phyloP scores from a whole-genome alignment of 495 filamentous ascomycete species.

The Penicillium longicatenatum region DNA sequence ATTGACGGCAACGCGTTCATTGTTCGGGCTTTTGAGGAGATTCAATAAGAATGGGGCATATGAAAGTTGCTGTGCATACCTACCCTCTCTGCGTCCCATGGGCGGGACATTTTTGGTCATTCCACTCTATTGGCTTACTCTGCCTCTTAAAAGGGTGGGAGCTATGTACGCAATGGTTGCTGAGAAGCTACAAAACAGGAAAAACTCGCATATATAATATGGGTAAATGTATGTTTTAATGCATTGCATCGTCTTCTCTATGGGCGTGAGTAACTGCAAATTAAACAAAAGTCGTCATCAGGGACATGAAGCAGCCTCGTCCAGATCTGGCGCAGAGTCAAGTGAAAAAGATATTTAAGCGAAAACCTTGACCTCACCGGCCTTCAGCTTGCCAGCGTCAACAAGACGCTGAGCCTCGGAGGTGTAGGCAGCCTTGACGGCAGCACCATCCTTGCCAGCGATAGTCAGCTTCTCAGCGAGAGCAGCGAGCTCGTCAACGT shows the following conservation, averaged over 20 bases:
- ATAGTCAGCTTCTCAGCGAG: constrained; percentile 72
- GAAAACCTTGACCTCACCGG: constrained; percentile 66
- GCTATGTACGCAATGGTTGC: not conserved
- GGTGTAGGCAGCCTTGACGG: constrained; percentile 66
- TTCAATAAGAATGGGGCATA: not conserved
- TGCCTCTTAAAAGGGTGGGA: not conserved
- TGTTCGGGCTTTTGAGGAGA: constrained; percentile 38
- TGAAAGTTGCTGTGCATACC: too few relatives aligned
- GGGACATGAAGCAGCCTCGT: not conserved
- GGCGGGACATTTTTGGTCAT: not conserved
- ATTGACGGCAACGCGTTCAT: constrained; percentile 32
- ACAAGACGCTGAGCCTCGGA: constrained; percentile 74
- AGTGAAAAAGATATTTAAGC: constrained; percentile 25
- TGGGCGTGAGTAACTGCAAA: constrained; percentile 5
- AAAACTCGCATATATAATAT: not conserved
- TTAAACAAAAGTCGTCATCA: constrained; percentile 5
- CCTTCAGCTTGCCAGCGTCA: constrained; percentile 80
- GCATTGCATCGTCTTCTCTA: constrained; percentile 12
- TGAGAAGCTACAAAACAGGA: not conserved
- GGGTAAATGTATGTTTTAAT: not conserved
- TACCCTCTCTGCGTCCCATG: too few relatives aligned
- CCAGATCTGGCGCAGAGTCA: not conserved
- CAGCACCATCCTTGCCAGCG: constrained; percentile 54
- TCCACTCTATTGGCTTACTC: not conserved
- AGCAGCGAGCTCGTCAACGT: constrained; percentile 81